Evolutionary conservation across 805 yeast species (phyloP).

Genomic region (Suhomyces sp.): DNA sequence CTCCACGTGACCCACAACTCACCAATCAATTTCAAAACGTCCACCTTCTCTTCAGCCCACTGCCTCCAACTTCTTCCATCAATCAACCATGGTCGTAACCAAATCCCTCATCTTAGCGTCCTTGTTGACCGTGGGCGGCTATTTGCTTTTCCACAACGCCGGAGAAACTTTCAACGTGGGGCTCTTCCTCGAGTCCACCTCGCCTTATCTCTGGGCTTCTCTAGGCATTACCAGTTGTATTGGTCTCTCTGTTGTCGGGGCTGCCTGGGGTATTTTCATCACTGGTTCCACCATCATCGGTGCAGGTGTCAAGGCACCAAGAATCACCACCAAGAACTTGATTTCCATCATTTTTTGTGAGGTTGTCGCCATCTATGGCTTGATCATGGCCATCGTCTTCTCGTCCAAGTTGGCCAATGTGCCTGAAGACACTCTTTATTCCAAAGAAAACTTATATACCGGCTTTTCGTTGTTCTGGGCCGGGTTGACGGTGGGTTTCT

Average conservation of each 20-base stretch:
- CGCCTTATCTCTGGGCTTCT: constrained; percentile 97
- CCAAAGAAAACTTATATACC: constrained; percentile 87
- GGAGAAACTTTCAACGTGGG: constrained; percentile 94
- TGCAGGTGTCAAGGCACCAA: constrained; percentile 97
- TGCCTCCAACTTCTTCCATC: background rate
- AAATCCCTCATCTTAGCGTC: constrained; percentile 30
- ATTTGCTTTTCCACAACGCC: constrained; percentile 83
- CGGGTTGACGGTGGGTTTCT: constrained; percentile 90
- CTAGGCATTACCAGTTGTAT: constrained; percentile 88
- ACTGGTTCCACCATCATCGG: constrained; percentile 94
- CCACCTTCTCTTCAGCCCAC: too few species aligned
- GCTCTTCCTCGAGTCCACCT: constrained; percentile 73
- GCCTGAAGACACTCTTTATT: constrained; percentile 58
- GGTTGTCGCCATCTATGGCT: constrained; percentile 97
- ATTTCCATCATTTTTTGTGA: constrained; percentile 98
- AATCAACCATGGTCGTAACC: constrained; percentile 11
- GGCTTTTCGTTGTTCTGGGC: constrained; percentile 98
- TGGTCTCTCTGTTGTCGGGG: constrained; percentile 93
- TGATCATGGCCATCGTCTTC: constrained; percentile 96
- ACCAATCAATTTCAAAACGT: background rate
- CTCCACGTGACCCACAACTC: background rate
- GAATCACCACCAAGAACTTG: constrained; percentile 95
- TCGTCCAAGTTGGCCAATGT: constrained; percentile 81
- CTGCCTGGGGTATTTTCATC: constrained; percentile 98
- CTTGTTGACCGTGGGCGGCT: constrained; percentile 44